These are phyloP conservation scores for Alternaria sp. DNA, from an alignment of 2,329 filamentous ascomycete species.

Conservation along the genomic window DNA sequence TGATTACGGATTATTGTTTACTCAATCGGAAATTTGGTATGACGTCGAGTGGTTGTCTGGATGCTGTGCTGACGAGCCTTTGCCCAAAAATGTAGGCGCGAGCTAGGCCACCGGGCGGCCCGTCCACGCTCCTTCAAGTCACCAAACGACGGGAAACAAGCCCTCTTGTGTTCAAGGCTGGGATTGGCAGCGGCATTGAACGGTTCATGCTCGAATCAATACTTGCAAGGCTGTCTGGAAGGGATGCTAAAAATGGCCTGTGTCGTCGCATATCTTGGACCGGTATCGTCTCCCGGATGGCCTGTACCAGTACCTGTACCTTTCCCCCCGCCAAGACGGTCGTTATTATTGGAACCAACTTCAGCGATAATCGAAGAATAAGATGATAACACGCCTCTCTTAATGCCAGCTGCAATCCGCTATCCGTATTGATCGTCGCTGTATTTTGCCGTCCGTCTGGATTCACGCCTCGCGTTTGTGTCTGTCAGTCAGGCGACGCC, in stretches of 20 bases:
- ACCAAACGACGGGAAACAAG: constrained; percentile 7
- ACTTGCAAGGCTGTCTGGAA: background rate
- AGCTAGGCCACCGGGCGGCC: constrained; percentile 26
- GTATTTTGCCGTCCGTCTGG: constrained; percentile 12
- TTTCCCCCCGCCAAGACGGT: constrained; percentile 31
- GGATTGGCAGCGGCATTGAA: background rate
- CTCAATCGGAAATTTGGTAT: constrained; percentile 9
- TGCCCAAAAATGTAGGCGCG: constrained; percentile 31
- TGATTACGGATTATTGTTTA: background rate
- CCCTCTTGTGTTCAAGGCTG: background rate
- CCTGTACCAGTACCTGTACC: constrained; percentile 23
- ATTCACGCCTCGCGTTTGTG: constrained; percentile 5
- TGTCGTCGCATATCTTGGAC: background rate
- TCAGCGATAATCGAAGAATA: constrained; percentile 21
- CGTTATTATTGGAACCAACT: constrained; percentile 32
- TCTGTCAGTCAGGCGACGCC: constrained; percentile 37
- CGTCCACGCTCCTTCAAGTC: constrained; percentile 7
- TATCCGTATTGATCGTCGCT: constrained; percentile 18
- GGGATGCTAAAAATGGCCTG: background rate
- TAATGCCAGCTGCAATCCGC: background rate
- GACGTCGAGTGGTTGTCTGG: constrained; percentile 21
- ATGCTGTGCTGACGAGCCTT: constrained; percentile 26
- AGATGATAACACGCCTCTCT: constrained; percentile 7
- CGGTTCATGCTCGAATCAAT: background rate
- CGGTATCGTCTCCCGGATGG: constrained; percentile 19